phyloP scores from a whole-genome alignment of 2,329 filamentous ascomycete genomes.

The Dactylellina drechsleri region DNA sequence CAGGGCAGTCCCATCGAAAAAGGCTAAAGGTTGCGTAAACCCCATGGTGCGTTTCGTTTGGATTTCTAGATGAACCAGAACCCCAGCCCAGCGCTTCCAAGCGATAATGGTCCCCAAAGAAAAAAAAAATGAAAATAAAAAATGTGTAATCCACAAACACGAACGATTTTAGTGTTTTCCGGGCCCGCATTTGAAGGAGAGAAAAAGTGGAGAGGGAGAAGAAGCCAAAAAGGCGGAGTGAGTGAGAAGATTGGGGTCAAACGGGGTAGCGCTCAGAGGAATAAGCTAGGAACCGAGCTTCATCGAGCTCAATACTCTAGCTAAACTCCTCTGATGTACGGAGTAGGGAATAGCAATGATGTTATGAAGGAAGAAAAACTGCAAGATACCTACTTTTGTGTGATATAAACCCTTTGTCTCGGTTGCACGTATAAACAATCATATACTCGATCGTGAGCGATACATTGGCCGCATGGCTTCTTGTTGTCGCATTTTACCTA shows the following conservation, averaged over 20 bases:
- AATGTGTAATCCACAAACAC: conserved; percentile 22
- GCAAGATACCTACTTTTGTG: conserved; percentile 45
- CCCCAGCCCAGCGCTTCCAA: conserved; percentile 36
- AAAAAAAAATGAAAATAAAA: conserved; percentile 27
- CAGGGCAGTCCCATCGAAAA: conserved; percentile 42
- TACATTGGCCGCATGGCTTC: conserved; percentile 50
- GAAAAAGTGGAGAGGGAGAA: conserved; percentile 12
- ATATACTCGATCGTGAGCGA: conserved; percentile 52
- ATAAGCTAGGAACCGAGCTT: conserved; percentile 12
- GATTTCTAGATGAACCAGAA: not conserved
- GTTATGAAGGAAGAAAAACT: not conserved
- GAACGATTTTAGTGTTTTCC: conserved; percentile 16
- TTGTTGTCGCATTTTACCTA: conserved; percentile 54
- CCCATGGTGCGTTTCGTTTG: conserved; percentile 16
- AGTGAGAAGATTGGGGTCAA: conserved; percentile 22
- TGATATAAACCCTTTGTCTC: conserved; percentile 52
- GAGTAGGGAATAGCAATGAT: conserved; percentile 40
- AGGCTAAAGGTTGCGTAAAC: conserved; percentile 54
- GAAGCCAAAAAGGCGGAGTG: not conserved
- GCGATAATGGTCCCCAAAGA: conserved; percentile 26
- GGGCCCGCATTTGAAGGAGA: conserved; percentile 17
- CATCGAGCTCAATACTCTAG: not conserved
- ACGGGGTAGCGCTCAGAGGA: not conserved
- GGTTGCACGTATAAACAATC: conserved; percentile 52
- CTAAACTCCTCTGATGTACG: not conserved